phyloP scores from a whole-genome alignment of 805 yeast genomes.

The Metschnikowia noctiluminum region DNA sequence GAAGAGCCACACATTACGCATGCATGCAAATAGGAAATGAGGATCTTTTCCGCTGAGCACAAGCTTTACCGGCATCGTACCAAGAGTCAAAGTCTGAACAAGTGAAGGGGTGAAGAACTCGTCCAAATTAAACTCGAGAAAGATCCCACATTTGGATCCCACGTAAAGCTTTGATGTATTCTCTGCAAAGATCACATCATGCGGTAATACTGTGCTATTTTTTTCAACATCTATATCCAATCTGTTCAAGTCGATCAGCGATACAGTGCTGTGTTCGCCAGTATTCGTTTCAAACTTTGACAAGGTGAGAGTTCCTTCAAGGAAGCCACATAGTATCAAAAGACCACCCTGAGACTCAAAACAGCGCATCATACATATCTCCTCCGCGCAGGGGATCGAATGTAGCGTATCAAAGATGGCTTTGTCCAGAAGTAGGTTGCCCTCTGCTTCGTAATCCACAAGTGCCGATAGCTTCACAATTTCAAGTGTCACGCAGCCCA shows the following conservation, averaged over 20 bases:
- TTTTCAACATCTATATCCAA: background rate
- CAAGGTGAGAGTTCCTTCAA: conserved; percentile 1
- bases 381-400: background rate
- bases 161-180: conserved; percentile 15
- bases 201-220: conserved; percentile 3
- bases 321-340: conserved; percentile 5
- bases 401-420: background rate
- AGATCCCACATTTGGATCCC: conserved; percentile 35
- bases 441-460: background rate
- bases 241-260: background rate
- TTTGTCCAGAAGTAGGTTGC: background rate
- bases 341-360: background rate
- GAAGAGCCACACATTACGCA: conserved; percentile 33
- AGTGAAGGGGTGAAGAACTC: conserved; percentile 6
- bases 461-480: background rate
- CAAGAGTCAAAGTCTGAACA: conserved; percentile 21
- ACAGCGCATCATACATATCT: conserved; percentile 5
- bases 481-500: conserved; percentile 1
- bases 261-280: background rate
- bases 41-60: conserved; percentile 15
- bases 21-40: conserved; percentile 22
- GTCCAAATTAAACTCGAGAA: conserved; percentile 17
- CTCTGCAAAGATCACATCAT: conserved; percentile 4
- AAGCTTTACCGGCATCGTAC: conserved; percentile 27
- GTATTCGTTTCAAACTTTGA: background rate